Evolutionary conservation across 345 rosid species (phyloP).

Genomic region (Microcos paniculata): DNA sequence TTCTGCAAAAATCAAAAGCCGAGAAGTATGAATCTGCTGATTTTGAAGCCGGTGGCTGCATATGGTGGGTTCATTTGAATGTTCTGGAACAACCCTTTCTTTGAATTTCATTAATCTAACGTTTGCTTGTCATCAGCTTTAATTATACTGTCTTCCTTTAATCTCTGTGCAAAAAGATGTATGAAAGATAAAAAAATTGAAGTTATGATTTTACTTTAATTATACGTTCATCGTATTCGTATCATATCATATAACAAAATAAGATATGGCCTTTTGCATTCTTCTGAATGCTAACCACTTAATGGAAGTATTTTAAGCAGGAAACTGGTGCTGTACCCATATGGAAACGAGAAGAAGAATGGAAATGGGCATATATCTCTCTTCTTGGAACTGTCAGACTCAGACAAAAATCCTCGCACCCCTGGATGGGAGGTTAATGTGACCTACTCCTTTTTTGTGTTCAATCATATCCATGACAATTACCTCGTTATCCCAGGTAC

Average conservation of each 20-base stretch:
- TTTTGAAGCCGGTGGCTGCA: not conserved
- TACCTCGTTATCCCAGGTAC: not conserved
- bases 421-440: not conserved
- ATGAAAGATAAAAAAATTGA: too few relatives aligned
- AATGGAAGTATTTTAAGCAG: not conserved
- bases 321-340: not conserved
- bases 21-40: not conserved
- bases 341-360: not conserved
- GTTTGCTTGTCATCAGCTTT: not conserved
- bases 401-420: not conserved
- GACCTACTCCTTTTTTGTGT: not conserved
- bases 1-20: not conserved
- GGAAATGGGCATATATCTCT: not conserved
- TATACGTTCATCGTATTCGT: too few relatives aligned
- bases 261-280: not conserved
- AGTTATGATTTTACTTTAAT: too few relatives aligned
- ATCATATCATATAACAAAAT: too few relatives aligned
- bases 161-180: too few relatives aligned
- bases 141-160: too few relatives aligned
- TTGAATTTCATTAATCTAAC: too few relatives aligned
- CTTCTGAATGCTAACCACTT: not conserved
- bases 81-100: not conserved
- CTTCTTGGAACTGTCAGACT: not conserved
- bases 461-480: not conserved
- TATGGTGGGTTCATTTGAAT: not conserved